These are phyloP conservation scores for Aspergillus ruber DNA, from an alignment of 2,329 filamentous ascomycete species.

Conservation along the genomic window DNA sequence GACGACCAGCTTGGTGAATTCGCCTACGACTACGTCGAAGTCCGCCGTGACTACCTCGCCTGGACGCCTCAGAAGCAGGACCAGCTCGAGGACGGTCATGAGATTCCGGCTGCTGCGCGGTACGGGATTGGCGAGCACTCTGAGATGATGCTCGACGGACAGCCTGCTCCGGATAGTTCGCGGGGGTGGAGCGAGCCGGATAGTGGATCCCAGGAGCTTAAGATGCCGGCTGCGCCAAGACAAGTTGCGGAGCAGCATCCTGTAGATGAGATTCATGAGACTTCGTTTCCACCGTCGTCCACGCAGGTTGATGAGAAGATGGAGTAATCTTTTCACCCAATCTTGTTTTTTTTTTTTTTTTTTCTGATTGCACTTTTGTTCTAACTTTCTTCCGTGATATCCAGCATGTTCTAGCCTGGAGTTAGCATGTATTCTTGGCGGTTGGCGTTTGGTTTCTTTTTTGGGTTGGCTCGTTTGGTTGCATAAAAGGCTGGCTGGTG, in stretches of 20 bases:
- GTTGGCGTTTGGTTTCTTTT: constrained; percentile 7
- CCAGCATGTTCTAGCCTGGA: constrained; percentile 19
- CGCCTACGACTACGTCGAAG: constrained; percentile 48
- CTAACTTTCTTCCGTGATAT: constrained; percentile 18
- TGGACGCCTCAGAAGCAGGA: constrained; percentile 43
- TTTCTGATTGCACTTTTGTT: constrained; percentile 8
- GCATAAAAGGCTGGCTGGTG: not conserved
- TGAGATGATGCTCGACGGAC: constrained; percentile 55
- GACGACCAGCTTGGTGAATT: constrained; percentile 48
- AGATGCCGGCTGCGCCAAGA: constrained; percentile 23
- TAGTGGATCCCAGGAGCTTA: constrained; percentile 4
- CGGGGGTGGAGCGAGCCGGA: constrained; percentile 24
- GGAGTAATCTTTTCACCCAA: constrained; percentile 2
- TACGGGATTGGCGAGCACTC: constrained; percentile 56
- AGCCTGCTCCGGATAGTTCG: constrained; percentile 31
- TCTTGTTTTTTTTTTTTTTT: constrained; percentile 5
- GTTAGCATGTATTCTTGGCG: constrained; percentile 11
- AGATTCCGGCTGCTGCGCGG: constrained; percentile 52
- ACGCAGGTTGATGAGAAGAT: constrained; percentile 17
- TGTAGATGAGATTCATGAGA: constrained; percentile 7
- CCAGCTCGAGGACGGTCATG: constrained; percentile 42
- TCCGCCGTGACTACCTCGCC: constrained; percentile 45
- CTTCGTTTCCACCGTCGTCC: constrained; percentile 2
- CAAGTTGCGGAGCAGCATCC: constrained; percentile 24
- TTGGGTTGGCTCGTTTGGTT: constrained; percentile 1